Evolutionary conservation across 768 basidiomycete species (phyloP).

Genomic region (Thelephora aurantiotincta): DNA sequence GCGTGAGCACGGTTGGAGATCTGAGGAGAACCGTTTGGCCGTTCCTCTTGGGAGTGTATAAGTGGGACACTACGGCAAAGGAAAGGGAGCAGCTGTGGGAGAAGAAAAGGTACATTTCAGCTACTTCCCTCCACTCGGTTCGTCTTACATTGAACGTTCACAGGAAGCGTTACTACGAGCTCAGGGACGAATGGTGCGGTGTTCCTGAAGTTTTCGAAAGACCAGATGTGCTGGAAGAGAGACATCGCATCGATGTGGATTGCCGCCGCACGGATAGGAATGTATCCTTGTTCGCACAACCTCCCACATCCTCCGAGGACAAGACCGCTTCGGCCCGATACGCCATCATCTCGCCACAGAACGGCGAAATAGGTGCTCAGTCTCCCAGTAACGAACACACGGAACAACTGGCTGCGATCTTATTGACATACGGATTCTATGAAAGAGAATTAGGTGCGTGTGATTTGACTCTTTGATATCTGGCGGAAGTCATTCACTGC

Average conservation of each 20-base stretch:
- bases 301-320: slow-evolving; percentile 21
- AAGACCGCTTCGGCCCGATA: slow-evolving; percentile 40
- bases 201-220: slow-evolving; percentile 71
- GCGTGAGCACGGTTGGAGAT: slow-evolving; percentile 37
- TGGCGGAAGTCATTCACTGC: background rate
- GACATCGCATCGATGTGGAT: slow-evolving; percentile 93
- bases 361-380: slow-evolving; percentile 70
- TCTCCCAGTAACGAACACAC: slow-evolving; percentile 87
- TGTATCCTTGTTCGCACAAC: slow-evolving; percentile 70
- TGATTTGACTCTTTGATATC: slow-evolving; percentile 2
- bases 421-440: slow-evolving; percentile 85
- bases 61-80: slow-evolving; percentile 57
- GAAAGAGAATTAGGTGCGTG: slow-evolving; percentile 74
- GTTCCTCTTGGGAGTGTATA: slow-evolving; percentile 71
- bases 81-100: slow-evolving; percentile 52
- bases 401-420: slow-evolving; percentile 70
- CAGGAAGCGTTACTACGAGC: slow-evolving; percentile 53
- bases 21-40: slow-evolving; percentile 79
- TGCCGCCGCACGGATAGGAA: slow-evolving; percentile 91
- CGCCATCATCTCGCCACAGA: slow-evolving; percentile 63
- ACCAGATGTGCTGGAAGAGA: slow-evolving; percentile 75
- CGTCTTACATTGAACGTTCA: slow-evolving; percentile 1
- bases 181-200: slow-evolving; percentile 76
- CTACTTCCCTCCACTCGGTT: background rate
- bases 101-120: slow-evolving; percentile 36